Evolutionary conservation across 495 filamentous ascomycete species (phyloP).

Genomic region (Neurospora sp.): DNA sequence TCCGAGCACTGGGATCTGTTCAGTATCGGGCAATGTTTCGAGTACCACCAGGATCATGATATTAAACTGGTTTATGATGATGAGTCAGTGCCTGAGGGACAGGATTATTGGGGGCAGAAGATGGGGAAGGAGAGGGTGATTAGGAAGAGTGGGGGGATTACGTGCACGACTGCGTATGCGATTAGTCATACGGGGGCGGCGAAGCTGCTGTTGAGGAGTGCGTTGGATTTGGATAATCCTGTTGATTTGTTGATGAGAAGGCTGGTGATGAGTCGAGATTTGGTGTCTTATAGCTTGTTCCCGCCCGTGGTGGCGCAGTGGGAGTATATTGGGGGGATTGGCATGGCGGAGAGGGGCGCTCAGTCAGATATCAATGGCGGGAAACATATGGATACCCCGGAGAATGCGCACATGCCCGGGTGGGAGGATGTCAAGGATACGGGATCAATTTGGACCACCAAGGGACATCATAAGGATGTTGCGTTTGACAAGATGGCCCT

Average conservation of each 20-base stretch:
- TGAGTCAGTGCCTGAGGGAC: background rate
- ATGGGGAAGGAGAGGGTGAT: constrained; percentile 10
- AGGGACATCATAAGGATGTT: constrained; percentile 10
- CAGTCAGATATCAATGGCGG: constrained; percentile 13
- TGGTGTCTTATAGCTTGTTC: constrained; percentile 9
- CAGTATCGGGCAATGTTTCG: constrained; percentile 10
- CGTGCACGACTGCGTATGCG: constrained; percentile 12
- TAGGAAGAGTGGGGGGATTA: constrained; percentile 9
- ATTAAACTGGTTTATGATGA: constrained; percentile 6
- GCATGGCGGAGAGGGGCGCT: constrained; percentile 10
- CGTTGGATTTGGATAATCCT: constrained; percentile 12
- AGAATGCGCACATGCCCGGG: constrained; percentile 6
- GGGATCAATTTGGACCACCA: constrained; percentile 6
- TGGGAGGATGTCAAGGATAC: constrained; percentile 8
- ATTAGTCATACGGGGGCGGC: constrained; percentile 11
- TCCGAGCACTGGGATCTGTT: constrained; percentile 13
- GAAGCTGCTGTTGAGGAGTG: constrained; percentile 9
- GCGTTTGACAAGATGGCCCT: constrained; percentile 11
- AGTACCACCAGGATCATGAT: constrained; percentile 4
- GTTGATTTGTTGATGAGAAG: constrained; percentile 9
- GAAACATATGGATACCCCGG: constrained; percentile 8
- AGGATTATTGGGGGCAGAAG: constrained; percentile 4
- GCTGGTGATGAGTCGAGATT: constrained; percentile 1
- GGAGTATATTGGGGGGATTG: constrained; percentile 9
- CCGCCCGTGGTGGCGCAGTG: constrained; percentile 14